A percentile compares a stretch with the other conserved stretches of the same genome.
These are phyloP conservation scores for Torulaspora gathmanii DNA, from an alignment of 805 yeast species.

Conservation along the genomic window DNA sequence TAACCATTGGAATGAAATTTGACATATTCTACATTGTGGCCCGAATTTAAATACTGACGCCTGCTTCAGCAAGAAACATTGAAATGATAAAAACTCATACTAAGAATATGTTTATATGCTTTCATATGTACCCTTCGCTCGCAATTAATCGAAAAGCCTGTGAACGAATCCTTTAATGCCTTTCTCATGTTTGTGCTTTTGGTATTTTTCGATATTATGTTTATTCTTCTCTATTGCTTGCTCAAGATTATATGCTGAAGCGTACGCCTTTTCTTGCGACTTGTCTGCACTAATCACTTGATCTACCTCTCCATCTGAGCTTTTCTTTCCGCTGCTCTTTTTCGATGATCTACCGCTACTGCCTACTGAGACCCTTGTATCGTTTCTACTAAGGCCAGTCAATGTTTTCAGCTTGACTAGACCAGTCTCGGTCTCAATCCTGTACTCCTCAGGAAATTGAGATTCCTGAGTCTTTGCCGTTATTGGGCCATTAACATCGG, in stretches of 20 bases:
- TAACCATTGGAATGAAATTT: neutral
- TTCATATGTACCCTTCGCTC: too few relatives aligned
- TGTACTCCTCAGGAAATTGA: slow-evolving; percentile 63
- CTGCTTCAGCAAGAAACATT: neutral
- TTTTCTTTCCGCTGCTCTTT: slow-evolving; percentile 1
- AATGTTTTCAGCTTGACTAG: slow-evolving; percentile 56
- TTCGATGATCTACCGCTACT: slow-evolving; percentile 4
- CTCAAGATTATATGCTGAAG: slow-evolving; percentile 26
- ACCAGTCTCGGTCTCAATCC: slow-evolving; percentile 62
- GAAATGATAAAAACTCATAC: too few relatives aligned
- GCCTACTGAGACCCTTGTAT: slow-evolving; percentile 18
- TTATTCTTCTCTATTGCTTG: slow-evolving; percentile 34
- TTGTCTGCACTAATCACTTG: slow-evolving; percentile 5
- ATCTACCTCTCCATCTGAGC: neutral
- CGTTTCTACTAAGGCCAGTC: slow-evolving; percentile 46
- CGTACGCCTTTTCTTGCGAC: neutral
- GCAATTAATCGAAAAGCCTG: slow-evolving; percentile 20
- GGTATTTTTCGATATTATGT: slow-evolving; percentile 28
- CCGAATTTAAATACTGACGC: neutral
- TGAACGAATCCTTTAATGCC: slow-evolving; percentile 27
- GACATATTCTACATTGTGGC: neutral
- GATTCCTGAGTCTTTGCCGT: slow-evolving; percentile 10
- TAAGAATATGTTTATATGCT: too few relatives aligned
- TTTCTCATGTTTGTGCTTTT: slow-evolving; percentile 21
- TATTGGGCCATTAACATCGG: slow-evolving; percentile 25